Evolutionary conservation across 441 rosid genomes (phyloP).

Genomic region (Macaranga tanarius): DNA sequence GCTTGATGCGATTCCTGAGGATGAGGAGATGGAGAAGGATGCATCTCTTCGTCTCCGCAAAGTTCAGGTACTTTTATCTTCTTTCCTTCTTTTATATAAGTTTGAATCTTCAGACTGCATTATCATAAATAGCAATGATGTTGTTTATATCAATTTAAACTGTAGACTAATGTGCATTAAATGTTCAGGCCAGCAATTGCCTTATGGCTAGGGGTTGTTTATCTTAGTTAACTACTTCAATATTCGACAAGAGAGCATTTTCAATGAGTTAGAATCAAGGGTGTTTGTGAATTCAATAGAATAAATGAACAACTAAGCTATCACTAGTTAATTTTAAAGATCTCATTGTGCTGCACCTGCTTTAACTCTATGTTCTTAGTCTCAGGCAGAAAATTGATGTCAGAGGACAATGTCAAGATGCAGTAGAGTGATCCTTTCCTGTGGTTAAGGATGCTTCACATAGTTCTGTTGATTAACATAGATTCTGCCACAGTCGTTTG

Average conservation of each 20-base stretch:
- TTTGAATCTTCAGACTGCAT: background rate
- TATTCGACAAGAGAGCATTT: background rate
- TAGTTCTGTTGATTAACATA: background rate
- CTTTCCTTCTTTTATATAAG: background rate
- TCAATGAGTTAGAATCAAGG: background rate
- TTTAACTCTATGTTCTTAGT: background rate
- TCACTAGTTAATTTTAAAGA: background rate
- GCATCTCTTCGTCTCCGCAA: conserved; percentile 45
- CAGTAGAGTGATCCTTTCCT: background rate
- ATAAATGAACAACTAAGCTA: background rate
- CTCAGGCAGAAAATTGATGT: background rate
- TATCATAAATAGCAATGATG: background rate
- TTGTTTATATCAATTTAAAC: background rate
- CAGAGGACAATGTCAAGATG: background rate
- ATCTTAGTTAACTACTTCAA: background rate
- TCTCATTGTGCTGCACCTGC: background rate
- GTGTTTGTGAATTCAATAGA: background rate
- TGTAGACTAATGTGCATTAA: background rate
- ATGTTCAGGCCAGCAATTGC: too few relatives aligned
- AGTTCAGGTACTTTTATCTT: conserved; percentile 40
- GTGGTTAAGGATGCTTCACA: background rate
- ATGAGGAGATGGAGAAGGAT: conserved; percentile 69
- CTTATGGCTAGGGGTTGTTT: background rate
- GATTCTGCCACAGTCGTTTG: background rate
- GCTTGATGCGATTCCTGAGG: conserved; percentile 88